A percentile compares a stretch with the other conserved stretches of the same genome.
phyloP scores from a whole-genome alignment of 192 early-diverging fungal species.

The Coemansia sp. region DNA sequence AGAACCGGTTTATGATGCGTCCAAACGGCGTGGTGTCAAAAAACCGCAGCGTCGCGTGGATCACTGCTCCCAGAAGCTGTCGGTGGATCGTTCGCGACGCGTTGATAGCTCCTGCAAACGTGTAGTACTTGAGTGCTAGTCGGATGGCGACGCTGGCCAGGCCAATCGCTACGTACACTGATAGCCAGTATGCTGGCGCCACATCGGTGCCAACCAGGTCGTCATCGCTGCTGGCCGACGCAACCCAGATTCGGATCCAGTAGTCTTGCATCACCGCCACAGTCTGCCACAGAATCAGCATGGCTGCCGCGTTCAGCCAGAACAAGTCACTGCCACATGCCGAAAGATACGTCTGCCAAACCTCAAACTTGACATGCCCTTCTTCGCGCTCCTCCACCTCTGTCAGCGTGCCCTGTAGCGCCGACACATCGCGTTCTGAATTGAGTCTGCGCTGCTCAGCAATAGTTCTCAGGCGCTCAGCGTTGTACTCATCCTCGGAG shows the following conservation, averaged over 20 bases:
- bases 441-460: constrained; percentile 42
- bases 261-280: constrained; percentile 59
- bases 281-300: constrained; percentile 55
- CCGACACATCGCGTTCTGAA: constrained; percentile 16
- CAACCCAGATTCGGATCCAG: constrained; percentile 65
- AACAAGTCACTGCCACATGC: constrained; percentile 63
- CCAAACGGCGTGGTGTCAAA: constrained; percentile 86
- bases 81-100: constrained; percentile 63
- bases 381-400: constrained; percentile 76
- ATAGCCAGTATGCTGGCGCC: constrained; percentile 63
- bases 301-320: constrained; percentile 55
- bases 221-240: constrained; percentile 7
- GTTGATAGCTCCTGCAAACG: constrained; percentile 55
- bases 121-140: constrained; percentile 45
- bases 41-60: constrained; percentile 75
- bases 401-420: constrained; percentile 62
- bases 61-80: constrained; percentile 57
- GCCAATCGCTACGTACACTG: constrained; percentile 64
- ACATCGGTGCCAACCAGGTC: background rate
- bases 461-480: constrained; percentile 21
- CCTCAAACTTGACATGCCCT: constrained; percentile 66
- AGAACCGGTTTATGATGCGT: constrained; percentile 82
- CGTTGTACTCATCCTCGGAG: constrained; percentile 33
- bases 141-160: constrained; percentile 36
- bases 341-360: constrained; percentile 74